These are phyloP conservation scores for Chaetomium cochliodes DNA, from an alignment of 495 filamentous ascomycete species.

Conservation along the genomic window DNA sequence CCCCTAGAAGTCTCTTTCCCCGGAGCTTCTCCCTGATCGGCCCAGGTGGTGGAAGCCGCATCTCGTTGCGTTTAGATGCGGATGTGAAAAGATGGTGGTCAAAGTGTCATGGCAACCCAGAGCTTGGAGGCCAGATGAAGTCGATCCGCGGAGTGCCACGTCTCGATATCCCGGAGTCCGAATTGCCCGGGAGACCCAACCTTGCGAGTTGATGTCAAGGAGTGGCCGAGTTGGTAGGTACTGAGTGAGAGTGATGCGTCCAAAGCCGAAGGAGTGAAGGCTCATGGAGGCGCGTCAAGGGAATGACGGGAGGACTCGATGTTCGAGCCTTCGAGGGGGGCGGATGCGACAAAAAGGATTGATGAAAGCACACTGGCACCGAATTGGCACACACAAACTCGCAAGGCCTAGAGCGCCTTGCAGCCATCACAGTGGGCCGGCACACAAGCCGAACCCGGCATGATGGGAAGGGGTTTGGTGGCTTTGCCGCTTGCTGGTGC, in stretches of 20 bases:
- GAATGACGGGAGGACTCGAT: slow-evolving; percentile 1
- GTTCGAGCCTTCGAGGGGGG: not conserved
- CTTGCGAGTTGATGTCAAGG: not conserved
- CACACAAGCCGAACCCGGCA: not conserved
- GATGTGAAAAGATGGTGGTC: not conserved
- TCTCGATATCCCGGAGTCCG: not conserved
- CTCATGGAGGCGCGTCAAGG: not conserved
- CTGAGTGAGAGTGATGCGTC: not conserved
- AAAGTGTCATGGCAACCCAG: slow-evolving; percentile 13
- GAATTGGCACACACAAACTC: too few relatives aligned
- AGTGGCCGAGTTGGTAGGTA: too few relatives aligned
- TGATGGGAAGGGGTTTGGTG: not conserved
- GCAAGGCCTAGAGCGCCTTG: slow-evolving; percentile 1
- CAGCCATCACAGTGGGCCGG: not conserved
- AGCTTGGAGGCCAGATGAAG: not conserved
- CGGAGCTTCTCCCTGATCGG: slow-evolving; percentile 7
- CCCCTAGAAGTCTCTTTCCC: slow-evolving; percentile 7
- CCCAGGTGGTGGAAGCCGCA: slow-evolving; percentile 17
- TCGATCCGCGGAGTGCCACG: not conserved
- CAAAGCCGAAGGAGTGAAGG: slow-evolving; percentile 26
- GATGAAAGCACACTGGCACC: not conserved
- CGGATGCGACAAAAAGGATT: slow-evolving; percentile 6
- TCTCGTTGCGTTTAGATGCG: slow-evolving; percentile 7
- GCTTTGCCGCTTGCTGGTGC: not conserved
- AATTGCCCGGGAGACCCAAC: too few relatives aligned